Base-by-base conservation (phyloP, 176 grass and related monocot genomes). In the Echinochloa phyllopogon region DNA sequence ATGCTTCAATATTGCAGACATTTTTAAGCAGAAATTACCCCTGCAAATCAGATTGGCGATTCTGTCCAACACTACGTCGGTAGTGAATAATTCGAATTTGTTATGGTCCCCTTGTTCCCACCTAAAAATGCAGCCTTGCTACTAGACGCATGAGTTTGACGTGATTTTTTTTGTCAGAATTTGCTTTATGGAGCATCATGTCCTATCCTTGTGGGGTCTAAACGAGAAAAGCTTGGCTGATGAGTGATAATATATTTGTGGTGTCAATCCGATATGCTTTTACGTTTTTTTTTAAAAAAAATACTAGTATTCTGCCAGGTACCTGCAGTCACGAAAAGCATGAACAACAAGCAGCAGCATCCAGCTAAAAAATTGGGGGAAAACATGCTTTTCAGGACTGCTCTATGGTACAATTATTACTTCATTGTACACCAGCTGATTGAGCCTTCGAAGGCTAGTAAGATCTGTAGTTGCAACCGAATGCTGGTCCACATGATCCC, bases 131-230 rank as follows among this genome's bases (percentile, higher is more conserved):
- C 6, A 33, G 10, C 27, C 29, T 63, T 64, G 27, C 0, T 64
- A 27, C 27, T 3, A 64, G 13, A 25, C 27, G 10, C 14, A 36
- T 29, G 13, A 33, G 29, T 65, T 37, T 65, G 14, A 37, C 29
- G 27, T 65, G 29, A 29, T 65, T 65, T 65, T 65, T n/a, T 65
- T 33, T 33, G 29, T 33, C 29, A 33, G 29, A 33, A 33, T 33
- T 33, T 55, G 83, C 83, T 81, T 76, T 56, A 25, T 80, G 57
- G 11, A 70, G 82, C 80, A 59, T 44, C 57, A 1, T 74, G 53
- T 73, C 81, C 14, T 74, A 21, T 45, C 27, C 45, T 6, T 18
- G 58, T 74, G 47, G 42, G 51, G 61, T 60, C 62, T 58, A 61
- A 36, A 37, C 48, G 12, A 41, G 16, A 52, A 83, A 66, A 25